Evolutionary conservation across 306 rosid species (phyloP), one percentile per base, ranked within the genome.

Genomic region (Lithocarpus polystachyus): DNA sequence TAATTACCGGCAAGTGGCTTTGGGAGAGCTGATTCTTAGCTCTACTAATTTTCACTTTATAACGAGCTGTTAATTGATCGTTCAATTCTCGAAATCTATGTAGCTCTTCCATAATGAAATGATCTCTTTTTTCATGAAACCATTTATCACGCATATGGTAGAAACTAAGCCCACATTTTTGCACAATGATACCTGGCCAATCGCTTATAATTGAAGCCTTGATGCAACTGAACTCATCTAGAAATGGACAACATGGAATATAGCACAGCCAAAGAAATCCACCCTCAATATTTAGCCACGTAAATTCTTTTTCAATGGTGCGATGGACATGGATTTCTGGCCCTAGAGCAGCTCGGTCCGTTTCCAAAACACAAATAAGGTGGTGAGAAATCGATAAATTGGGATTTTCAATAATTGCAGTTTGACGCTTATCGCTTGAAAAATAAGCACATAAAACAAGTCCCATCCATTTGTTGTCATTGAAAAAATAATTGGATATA

Each of bases 61-160:
- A 48, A 10, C 4, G 0, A 48, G 53, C 14, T 48, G 1, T 48
- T 12, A 48, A 48, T 48, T 48, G 13, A 45, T 45, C 52, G 14
- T 2, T 45, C 1, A 10, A 11, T 0, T 0, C 1, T 43, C 0
- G 52, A 45, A 0, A 0, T 0, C 1, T 3, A 45, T 11, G 4
- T 11, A 0, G 14, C 4, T 0, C 0, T 10, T 6, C 43, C 2
- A 0, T 1, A 35, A 0, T 0, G 15, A 4, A 45, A 48, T 0
- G 52, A 12, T 0, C 15, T 45, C 0, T 2, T 2, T 3, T 12
- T 45, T 45, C 0, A 4, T 12, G 1, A 45, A 45, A 45, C 52
- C 15, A 45, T 2, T 0, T 2, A 0, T 45, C 52, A 45, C 14
- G 2, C 3, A 2, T 12, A 12, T 45, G 13, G 15, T 45, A 45